Evolutionary conservation across 1,284 basidiomycete species (phyloP).

Genomic region (Tetrapyrgos nigripes): DNA sequence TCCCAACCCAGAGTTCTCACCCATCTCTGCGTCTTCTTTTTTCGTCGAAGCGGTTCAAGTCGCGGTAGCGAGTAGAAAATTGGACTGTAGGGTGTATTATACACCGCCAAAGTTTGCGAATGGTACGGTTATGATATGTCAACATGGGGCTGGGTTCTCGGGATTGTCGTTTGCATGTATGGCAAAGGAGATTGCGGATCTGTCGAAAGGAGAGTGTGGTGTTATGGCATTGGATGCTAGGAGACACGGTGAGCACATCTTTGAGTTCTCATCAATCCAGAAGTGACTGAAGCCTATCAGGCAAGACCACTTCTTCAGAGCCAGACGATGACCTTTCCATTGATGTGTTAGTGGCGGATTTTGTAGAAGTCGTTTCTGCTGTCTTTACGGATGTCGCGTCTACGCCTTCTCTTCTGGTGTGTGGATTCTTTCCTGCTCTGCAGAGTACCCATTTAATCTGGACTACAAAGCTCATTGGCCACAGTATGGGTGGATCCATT

Average conservation of each 20-base stretch:
- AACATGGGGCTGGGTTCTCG: conserved; percentile 94
- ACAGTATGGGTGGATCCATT: conserved; percentile 93
- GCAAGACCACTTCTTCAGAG: conserved; percentile 59
- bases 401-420: conserved; percentile 79
- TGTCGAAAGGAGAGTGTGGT: conserved; percentile 79
- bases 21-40: conserved; percentile 77
- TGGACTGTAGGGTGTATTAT: conserved; percentile 82
- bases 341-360: conserved; percentile 72
- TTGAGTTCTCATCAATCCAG: conserved; percentile 5
- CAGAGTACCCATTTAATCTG: not conserved
- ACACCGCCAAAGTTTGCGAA: conserved; percentile 59
- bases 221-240: conserved; percentile 87
- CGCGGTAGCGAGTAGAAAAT: conserved; percentile 60
- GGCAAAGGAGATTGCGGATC: conserved; percentile 75
- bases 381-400: conserved; percentile 70
- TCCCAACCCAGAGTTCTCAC: conserved; percentile 67
- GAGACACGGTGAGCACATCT: conserved; percentile 77
- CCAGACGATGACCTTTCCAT: conserved; percentile 76
- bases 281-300: conserved; percentile 41
- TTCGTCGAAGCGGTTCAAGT: conserved; percentile 83
- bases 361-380: conserved; percentile 69
- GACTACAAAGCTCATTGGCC: conserved; percentile 81
- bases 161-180: conserved; percentile 90
- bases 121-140: conserved; percentile 83
- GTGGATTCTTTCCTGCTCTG: conserved; percentile 27